Evolutionary conservation across 192 early-diverging fungal genomes (phyloP).

Genomic region (Allomyces arbusculus): DNA sequence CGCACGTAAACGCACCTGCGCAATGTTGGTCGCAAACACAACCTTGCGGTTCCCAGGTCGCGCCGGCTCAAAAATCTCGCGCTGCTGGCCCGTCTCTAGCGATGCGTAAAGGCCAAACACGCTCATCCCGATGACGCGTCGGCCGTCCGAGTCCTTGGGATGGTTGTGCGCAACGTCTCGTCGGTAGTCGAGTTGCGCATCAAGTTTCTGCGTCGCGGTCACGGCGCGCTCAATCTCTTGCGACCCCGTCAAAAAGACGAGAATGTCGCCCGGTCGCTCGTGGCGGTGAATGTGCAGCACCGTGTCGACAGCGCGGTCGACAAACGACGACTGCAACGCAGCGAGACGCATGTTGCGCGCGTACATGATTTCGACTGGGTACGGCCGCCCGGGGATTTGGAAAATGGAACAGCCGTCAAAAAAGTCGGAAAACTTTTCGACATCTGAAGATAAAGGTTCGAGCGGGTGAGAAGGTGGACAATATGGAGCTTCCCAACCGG

Average conservation of each 20-base stretch:
- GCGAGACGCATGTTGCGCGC: constrained; percentile 22
- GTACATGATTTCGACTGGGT: constrained; percentile 25
- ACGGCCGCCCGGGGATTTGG: constrained; percentile 49
- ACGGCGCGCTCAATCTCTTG: constrained; percentile 37
- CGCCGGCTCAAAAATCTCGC: constrained; percentile 3
- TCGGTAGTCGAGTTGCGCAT: constrained; percentile 20
- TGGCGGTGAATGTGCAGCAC: constrained; percentile 35
- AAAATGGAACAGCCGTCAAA: constrained; percentile 64
- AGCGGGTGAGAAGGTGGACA: constrained; percentile 34
- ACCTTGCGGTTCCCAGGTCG: constrained; percentile 18
- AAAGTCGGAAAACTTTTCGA: constrained; percentile 61
- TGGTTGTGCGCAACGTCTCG: constrained; percentile 22
- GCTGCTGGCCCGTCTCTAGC: constrained; percentile 37
- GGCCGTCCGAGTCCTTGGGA: constrained; percentile 8
- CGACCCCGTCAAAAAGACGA: constrained; percentile 38
- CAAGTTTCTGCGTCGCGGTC: constrained; percentile 26
- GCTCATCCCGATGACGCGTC: constrained; percentile 17
- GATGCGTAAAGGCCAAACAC: constrained; percentile 47
- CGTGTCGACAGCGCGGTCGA: constrained; percentile 24
- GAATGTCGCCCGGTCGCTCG: constrained; percentile 21
- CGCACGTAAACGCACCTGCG: constrained; percentile 1
- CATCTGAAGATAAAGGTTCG: constrained; percentile 24
- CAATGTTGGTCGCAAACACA: constrained; percentile 37
- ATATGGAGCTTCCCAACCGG: constrained; percentile 20
- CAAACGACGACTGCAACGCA: constrained; percentile 8